These are phyloP conservation scores for Flaveria ramosissima DNA, from an alignment of 129 eudicot species.

Conservation along the genomic window DNA sequence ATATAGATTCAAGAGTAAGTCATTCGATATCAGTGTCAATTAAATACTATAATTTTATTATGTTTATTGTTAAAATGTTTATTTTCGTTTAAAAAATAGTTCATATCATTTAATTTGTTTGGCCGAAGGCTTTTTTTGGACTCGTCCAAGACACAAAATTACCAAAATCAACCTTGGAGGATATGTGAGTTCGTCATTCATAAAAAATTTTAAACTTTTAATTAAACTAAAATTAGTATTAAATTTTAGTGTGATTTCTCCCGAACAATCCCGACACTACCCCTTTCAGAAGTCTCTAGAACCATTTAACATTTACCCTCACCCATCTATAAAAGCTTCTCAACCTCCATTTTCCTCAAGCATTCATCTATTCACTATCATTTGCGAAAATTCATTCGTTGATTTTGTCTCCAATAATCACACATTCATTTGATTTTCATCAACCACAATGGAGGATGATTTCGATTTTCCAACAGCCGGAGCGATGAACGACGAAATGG, in stretches of 20 bases:
- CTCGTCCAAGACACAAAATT: no score
- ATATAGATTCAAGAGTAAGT: no score
- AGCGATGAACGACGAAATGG: constrained; percentile 54
- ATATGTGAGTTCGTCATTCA: no score
- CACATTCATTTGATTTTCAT: not conserved
- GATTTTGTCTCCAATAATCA: not conserved
- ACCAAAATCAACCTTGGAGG: no score
- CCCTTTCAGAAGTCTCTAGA: constrained; percentile 32
- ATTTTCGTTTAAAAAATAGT: no score
- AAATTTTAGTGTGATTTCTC: constrained; percentile 9
- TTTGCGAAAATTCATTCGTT: not conserved
- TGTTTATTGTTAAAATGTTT: no score
- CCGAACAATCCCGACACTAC: constrained; percentile 27
- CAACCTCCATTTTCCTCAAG: constrained; percentile 1
- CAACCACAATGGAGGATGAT: constrained; percentile 63
- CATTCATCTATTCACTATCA: not conserved
- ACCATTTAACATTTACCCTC: constrained; percentile 10
- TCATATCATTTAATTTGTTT: no score
- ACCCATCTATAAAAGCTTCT: constrained; percentile 6
- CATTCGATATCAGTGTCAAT: no score
- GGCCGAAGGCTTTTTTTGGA: no score
- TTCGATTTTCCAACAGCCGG: constrained; percentile 60
- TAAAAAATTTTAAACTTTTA: no score
- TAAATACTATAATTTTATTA: no score
- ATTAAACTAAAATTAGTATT: no score